Evolutionary conservation across 2,329 filamentous ascomycete species (phyloP).

Genomic region (Pseudohalonectria lignicola): DNA sequence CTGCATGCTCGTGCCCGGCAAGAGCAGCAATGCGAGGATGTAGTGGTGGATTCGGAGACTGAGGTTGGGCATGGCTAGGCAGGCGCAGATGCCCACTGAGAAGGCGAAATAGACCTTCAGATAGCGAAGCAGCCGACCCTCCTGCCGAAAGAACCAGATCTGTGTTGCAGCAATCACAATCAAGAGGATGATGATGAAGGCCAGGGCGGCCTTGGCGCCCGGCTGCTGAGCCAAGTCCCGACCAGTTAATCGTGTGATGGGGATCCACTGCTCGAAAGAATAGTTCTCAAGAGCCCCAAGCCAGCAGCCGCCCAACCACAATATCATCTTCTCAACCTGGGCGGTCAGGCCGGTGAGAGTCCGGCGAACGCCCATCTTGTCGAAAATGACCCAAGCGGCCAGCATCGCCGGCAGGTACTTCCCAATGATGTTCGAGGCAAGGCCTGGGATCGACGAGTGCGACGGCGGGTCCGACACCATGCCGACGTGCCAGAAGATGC

Average conservation of each 20-base stretch:
- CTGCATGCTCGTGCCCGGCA: conserved; percentile 82
- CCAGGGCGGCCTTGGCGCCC: conserved; percentile 73
- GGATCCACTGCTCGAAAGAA: conserved; percentile 78
- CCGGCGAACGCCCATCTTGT: conserved; percentile 66
- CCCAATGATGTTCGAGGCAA: conserved; percentile 69
- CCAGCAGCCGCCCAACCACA: conserved; percentile 88
- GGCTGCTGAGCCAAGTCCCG: conserved; percentile 86
- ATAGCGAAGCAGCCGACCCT: conserved; percentile 69
- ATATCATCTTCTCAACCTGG: conserved; percentile 78
- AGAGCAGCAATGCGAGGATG: conserved; percentile 73
- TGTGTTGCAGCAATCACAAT: conserved; percentile 60
- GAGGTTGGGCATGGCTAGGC: conserved; percentile 63
- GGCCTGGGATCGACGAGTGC: conserved; percentile 51
- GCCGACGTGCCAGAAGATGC: conserved; percentile 81
- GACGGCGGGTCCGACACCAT: conserved; percentile 80
- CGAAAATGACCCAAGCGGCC: conserved; percentile 77
- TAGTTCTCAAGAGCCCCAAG: conserved; percentile 89
- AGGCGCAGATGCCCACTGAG: conserved; percentile 52
- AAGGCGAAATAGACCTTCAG: conserved; percentile 69
- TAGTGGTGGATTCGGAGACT: conserved; percentile 92
- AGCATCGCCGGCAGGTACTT: conserved; percentile 83
- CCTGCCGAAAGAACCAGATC: conserved; percentile 75
- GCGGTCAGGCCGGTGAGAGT: conserved; percentile 63
- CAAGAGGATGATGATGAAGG: conserved; percentile 64
- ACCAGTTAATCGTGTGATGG: conserved; percentile 80